phyloP scores from a whole-genome alignment of 345 rosid species.

The Eucalyptus regnans region DNA sequence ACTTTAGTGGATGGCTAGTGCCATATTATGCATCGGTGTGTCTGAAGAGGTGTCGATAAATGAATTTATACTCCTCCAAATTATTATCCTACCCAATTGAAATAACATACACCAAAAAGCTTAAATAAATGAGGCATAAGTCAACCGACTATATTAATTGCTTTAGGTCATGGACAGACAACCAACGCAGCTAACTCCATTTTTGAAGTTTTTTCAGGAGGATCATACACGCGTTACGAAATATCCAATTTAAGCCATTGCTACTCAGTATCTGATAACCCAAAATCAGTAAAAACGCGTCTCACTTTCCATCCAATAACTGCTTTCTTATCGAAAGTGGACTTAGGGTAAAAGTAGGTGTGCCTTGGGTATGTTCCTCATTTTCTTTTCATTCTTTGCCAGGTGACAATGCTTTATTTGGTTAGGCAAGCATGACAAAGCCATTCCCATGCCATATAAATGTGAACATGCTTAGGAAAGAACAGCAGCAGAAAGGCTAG shows the following conservation, averaged over 20 bases:
- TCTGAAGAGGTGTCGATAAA: neutral
- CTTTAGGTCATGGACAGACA: neutral
- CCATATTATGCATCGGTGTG: neutral
- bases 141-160: neutral
- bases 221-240: rapidly evolving
- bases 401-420: neutral
- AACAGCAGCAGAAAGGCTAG: neutral
- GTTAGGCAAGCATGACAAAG: neutral
- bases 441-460: neutral
- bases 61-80: neutral
- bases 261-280: rapidly evolving
- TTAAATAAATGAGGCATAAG: neutral
- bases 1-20: neutral
- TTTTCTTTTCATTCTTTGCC: neutral
- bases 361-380: neutral
- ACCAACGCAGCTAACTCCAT: neutral
- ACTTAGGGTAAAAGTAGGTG: neutral
- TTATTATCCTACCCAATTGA: neutral
- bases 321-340: neutral
- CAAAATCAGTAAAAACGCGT: neutral
- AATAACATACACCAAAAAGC: neutral
- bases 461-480: neutral
- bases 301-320: neutral
- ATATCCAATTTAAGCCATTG: neutral
- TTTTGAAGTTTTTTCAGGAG: neutral